Conservation (phyloP, 2,329 filamentous ascomycete species). For the Emmonsia crescens region DNA sequence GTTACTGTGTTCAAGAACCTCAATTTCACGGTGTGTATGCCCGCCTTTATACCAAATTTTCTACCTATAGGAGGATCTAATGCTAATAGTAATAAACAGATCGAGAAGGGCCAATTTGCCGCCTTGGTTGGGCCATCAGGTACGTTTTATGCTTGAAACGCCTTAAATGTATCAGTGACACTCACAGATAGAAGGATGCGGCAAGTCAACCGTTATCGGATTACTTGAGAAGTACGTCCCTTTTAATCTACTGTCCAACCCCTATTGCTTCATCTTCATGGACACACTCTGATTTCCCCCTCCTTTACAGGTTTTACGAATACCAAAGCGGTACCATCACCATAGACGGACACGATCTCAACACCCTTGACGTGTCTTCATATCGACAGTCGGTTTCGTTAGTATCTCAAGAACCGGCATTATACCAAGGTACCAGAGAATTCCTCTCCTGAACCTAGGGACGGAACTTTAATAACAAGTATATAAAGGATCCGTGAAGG, state of each 20-base stretch:
- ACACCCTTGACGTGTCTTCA: slow-evolving; percentile 17
- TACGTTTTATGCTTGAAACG: background rate
- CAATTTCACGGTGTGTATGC: slow-evolving; percentile 16
- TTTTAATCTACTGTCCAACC: background rate
- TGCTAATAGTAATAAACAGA: slow-evolving; percentile 10
- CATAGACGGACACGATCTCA: slow-evolving; percentile 25
- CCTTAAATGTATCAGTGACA: background rate
- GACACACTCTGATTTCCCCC: background rate
- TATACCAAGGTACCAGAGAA: slow-evolving; percentile 31
- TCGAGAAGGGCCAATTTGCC: slow-evolving; percentile 32
- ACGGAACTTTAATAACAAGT: slow-evolving; percentile 4
- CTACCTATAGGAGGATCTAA: background rate
- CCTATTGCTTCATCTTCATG: background rate
- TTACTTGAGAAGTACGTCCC: slow-evolving; percentile 30
- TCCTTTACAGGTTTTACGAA: slow-evolving; percentile 11
- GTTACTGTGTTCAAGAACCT: slow-evolving; percentile 23
- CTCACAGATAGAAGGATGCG: slow-evolving; percentile 24
- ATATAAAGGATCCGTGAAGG: slow-evolving; percentile 25
- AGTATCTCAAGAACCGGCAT: slow-evolving; percentile 34
- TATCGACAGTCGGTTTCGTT: slow-evolving; percentile 27
- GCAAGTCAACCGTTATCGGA: slow-evolving; percentile 38
- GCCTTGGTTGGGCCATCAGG: slow-evolving; percentile 39
- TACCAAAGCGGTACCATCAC: slow-evolving; percentile 26
- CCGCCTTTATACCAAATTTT: background rate
- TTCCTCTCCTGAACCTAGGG: background rate